Conservation (phyloP, 345 rosid genomes). For the Gossypium bickii region DNA sequence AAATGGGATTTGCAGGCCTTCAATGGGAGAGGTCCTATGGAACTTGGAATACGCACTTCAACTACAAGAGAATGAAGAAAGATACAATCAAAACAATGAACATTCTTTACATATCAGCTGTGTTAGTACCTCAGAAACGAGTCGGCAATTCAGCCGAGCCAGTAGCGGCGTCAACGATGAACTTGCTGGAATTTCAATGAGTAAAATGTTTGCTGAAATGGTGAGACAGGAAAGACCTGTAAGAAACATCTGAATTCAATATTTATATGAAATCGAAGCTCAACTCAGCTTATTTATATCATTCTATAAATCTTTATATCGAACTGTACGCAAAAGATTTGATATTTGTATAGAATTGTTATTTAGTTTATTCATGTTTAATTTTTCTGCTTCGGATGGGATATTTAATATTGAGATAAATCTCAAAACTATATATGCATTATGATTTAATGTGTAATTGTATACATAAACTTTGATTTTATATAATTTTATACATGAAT, state of each 20-base stretch:
- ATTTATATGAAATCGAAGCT: background rate
- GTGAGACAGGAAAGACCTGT: constrained; percentile 41
- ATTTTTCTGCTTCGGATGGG: background rate
- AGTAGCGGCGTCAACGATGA: constrained; percentile 26
- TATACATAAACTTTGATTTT: too few species aligned
- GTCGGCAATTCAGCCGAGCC: constrained; percentile 28
- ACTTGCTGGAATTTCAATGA: constrained; percentile 52
- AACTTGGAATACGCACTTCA: constrained; percentile 57
- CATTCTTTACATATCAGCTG: constrained; percentile 12
- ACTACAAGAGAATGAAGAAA: constrained; percentile 40
- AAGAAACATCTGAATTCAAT: background rate
- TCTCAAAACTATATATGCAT: too few species aligned
- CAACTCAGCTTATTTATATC: background rate
- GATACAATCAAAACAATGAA: constrained; percentile 9
- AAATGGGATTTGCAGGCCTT: constrained; percentile 45
- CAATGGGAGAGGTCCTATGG: constrained; percentile 70
- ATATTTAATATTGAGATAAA: too few species aligned
- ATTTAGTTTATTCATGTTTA: background rate
- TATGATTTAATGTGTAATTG: too few species aligned
- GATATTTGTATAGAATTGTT: background rate
- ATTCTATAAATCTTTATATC: background rate
- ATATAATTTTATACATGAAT: too few species aligned
- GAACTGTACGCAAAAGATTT: background rate
- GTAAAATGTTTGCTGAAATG: constrained; percentile 61
- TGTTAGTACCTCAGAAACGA: constrained; percentile 22